These are phyloP conservation scores for Saccharomyces hybrid DNA, from an alignment of 1,139 yeast genomes.

Conservation along the genomic window DNA sequence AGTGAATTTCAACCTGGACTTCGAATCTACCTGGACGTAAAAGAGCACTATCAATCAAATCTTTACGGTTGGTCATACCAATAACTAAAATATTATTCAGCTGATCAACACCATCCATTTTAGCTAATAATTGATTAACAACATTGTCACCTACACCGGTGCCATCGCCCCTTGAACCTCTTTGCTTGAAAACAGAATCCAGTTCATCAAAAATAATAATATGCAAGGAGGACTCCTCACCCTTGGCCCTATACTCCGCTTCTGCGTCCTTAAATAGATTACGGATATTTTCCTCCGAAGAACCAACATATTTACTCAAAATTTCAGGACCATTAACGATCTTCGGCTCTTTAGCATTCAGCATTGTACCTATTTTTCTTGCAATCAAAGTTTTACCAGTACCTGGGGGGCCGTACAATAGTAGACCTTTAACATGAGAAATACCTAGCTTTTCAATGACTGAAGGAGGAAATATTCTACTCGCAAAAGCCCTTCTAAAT, in stretches of 20 bases:
- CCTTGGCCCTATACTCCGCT: constrained; percentile 85
- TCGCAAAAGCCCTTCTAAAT: constrained; percentile 94
- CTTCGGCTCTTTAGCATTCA: constrained; percentile 96
- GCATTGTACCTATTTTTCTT: constrained; percentile 92
- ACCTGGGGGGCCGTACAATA: constrained; percentile 95
- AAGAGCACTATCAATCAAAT: constrained; percentile 86
- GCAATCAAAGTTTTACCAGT: constrained; percentile 98
- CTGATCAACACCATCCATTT: constrained; percentile 99
- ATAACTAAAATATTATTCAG: constrained; percentile 88
- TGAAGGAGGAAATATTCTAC: constrained; percentile 91
- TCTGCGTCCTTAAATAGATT: constrained; percentile 96
- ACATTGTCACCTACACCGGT: constrained; percentile 99
- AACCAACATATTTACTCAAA: constrained; percentile 93
- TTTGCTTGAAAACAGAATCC: constrained; percentile 96
- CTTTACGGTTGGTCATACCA: constrained; percentile 97
- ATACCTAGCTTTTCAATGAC: constrained; percentile 87
- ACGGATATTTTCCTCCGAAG: constrained; percentile 93
- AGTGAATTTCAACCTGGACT: constrained; percentile 91
- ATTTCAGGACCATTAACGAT: constrained; percentile 98
- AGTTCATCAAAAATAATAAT: constrained; percentile 95
- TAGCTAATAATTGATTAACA: constrained; percentile 91
- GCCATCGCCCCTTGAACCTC: constrained; percentile 95
- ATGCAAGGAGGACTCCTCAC: constrained; percentile 87
- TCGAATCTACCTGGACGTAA: constrained; percentile 98
- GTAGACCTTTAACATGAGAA: constrained; percentile 88